Evolutionary conservation across 164 flowering plant species (phyloP), one percentile per base, ranked within the genome.

Genomic region (Warburgia ugandensis): DNA sequence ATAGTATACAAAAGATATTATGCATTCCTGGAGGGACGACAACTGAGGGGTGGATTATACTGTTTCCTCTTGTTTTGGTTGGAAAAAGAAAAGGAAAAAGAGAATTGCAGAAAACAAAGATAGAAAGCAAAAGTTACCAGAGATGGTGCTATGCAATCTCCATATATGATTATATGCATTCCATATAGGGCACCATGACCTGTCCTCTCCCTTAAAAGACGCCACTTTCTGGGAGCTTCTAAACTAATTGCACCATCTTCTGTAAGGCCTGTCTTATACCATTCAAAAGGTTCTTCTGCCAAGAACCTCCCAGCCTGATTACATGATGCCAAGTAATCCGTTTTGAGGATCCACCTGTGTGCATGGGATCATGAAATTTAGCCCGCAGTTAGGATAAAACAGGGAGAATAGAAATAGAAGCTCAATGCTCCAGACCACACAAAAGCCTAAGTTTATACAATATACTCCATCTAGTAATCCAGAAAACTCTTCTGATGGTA

Each of bases 221-320:
- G 89, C 99, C 99, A 94, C 52, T 94, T 94, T 61, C 94, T 71
- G 40, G 99, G 99, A 57, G 97, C 96, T 68, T 77, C 92, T 48
- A 92, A 66, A 66, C 76, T 81, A 43, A 94, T 84, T 30, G 84
- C 76, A 46, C 95, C 95, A 68, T 84, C 99, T 64, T 80, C 87
- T 59, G 67, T 80, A 40, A 86, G 78, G 54, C 84, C 81, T 50
- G 50, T 89, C 55, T 67, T 73, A 63, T 77, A 68, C 99, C 99
- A 94, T 55, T 94, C 99, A 60, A 77, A 89, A 43, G 92, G 73
- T 60, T 89, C 92, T 72, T 86, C 97, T 1, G 62, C 59, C 66
- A 94, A 62, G 58, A 88, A 76, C 41, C 61, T 77, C 23, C 92
- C 94, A 11, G 81, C 97, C 60, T 83, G 73, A 49, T 46, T 77